phyloP scores from a whole-genome alignment of 192 early-diverging fungal genomes.

The Podila horticola region DNA sequence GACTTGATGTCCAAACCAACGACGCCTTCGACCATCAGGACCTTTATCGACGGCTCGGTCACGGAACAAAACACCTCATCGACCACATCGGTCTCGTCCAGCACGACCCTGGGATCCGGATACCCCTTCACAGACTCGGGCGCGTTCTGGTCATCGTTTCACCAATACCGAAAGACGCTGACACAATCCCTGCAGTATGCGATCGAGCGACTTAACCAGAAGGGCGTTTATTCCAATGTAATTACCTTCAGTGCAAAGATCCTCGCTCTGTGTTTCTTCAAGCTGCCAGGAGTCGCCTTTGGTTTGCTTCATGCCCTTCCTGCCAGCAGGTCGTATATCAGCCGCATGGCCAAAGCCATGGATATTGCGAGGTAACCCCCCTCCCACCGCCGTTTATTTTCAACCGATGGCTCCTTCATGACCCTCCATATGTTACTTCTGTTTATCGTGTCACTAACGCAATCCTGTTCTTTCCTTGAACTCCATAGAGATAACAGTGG shows the following conservation, averaged over 20 bases:
- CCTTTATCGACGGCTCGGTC: slow-evolving; percentile 42
- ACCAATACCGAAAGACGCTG: slow-evolving; percentile 48
- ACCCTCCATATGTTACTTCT: no score
- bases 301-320: slow-evolving; percentile 56
- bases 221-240: slow-evolving; percentile 58
- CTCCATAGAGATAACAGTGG: slow-evolving; percentile 27
- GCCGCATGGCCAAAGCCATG: slow-evolving; percentile 50
- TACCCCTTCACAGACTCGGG: slow-evolving; percentile 45
- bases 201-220: slow-evolving; percentile 54
- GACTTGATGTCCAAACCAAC: slow-evolving; percentile 42
- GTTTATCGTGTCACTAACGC: neutral
- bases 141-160: slow-evolving; percentile 45
- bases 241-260: slow-evolving; percentile 63
- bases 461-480: neutral
- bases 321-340: slow-evolving; percentile 49
- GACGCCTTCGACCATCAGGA: slow-evolving; percentile 45
- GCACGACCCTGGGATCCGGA: slow-evolving; percentile 46
- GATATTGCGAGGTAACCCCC: slow-evolving; percentile 40
- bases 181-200: slow-evolving; percentile 54
- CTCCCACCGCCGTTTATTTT: no score
- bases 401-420: no score
- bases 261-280: slow-evolving; percentile 61
- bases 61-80: slow-evolving; percentile 42
- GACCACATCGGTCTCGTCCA: slow-evolving; percentile 38
- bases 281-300: slow-evolving; percentile 58